Conservation (phyloP, 306 rosid genomes). For the Lotus japonicus region DNA sequence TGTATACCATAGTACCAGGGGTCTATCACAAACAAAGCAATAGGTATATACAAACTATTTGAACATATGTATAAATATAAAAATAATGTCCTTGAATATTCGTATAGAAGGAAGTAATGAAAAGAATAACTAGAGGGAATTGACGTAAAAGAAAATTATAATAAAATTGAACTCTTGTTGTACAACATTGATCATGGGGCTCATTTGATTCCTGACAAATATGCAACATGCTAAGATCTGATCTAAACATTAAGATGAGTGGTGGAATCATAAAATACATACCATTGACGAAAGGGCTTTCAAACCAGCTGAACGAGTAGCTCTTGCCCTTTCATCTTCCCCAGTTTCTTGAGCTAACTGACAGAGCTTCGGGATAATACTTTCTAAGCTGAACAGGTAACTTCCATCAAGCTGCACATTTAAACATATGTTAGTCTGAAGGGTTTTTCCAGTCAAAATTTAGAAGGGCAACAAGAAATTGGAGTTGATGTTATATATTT, state of each 20-base stretch:
- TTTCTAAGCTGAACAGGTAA: conserved; percentile 76
- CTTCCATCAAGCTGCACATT: conserved; percentile 69
- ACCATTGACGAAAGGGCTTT: conserved; percentile 89
- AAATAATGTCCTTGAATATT: not conserved
- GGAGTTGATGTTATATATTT: not conserved
- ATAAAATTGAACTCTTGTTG: not conserved
- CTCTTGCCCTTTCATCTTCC: conserved; percentile 52
- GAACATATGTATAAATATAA: not conserved
- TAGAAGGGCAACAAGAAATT: not conserved
- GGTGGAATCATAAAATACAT: conserved; percentile 26
- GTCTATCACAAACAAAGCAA: not conserved
- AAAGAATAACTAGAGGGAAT: not conserved
- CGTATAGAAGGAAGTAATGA: not conserved
- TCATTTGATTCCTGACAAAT: not conserved
- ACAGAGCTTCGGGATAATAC: conserved; percentile 74
- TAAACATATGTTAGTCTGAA: conserved; percentile 8
- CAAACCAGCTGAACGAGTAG: conserved; percentile 60
- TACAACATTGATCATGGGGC: not conserved
- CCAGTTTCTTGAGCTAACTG: conserved; percentile 80
- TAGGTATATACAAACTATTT: too few relatives aligned
- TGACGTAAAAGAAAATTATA: not conserved
- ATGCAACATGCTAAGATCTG: not conserved
- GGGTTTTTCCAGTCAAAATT: not conserved
- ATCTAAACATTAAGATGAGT: conserved; percentile 9
- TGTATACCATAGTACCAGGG: not conserved